Percentiles rank a stretch among this genome's conserved stretches.
phyloP scores from a whole-genome alignment of 768 basidiomycete species.

The Boletus rubroflammeus region DNA sequence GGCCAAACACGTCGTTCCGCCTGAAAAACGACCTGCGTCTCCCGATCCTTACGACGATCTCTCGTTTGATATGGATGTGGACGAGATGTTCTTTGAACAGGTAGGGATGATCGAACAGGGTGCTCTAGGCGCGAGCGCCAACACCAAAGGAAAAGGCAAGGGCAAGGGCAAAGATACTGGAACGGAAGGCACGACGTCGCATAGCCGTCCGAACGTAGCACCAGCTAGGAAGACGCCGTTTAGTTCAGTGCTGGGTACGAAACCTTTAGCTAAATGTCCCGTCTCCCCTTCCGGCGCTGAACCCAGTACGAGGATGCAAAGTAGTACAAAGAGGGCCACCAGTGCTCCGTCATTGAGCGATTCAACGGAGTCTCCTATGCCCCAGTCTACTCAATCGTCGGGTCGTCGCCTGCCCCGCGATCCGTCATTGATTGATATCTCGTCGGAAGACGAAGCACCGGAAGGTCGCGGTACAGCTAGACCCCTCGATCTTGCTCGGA shows the following conservation, averaged over 20 bases:
- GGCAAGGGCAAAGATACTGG: slow-evolving; percentile 15
- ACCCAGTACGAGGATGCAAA: slow-evolving; percentile 11
- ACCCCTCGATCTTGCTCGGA: slow-evolving; percentile 5
- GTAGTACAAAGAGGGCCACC: slow-evolving; percentile 4
- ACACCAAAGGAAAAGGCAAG: slow-evolving; percentile 22
- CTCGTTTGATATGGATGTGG: slow-evolving; percentile 33
- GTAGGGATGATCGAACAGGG: slow-evolving; percentile 27
- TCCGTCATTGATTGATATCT: slow-evolving; percentile 22
- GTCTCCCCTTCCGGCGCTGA: slow-evolving; percentile 13
- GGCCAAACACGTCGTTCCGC: not conserved
- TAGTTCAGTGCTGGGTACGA: slow-evolving; percentile 17
- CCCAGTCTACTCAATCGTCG: slow-evolving; percentile 19
- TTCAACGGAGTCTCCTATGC: slow-evolving; percentile 9
- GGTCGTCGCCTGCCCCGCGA: slow-evolving; percentile 15
- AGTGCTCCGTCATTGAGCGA: slow-evolving; percentile 14
- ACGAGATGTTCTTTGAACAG: slow-evolving; percentile 41
- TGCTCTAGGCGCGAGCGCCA: slow-evolving; percentile 9
- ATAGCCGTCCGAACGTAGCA: not conserved
- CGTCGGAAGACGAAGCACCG: slow-evolving; percentile 16
- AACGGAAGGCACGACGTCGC: not conserved
- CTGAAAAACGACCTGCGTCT: slow-evolving; percentile 13
- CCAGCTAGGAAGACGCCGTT: slow-evolving; percentile 2
- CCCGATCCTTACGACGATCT: slow-evolving; percentile 34
- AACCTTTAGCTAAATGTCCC: slow-evolving; percentile 4
- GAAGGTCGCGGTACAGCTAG: not conserved